Evolutionary conservation across 768 basidiomycete species (phyloP).

Genomic region (Amanita thiersii): DNA sequence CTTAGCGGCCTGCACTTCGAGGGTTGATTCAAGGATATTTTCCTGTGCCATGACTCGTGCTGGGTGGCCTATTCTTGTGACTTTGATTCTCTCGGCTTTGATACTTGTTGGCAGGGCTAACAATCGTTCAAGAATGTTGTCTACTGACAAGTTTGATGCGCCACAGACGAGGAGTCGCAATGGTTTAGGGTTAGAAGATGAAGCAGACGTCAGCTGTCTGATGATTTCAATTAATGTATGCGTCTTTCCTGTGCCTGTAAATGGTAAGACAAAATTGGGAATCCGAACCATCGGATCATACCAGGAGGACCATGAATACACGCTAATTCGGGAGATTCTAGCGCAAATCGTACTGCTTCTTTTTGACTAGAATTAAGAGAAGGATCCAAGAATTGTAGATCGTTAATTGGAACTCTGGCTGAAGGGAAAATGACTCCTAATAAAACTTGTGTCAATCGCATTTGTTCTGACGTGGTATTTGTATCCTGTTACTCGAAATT

Average conservation of each 20-base stretch:
- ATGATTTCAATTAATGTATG: conserved; percentile 93
- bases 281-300: conserved; percentile 12
- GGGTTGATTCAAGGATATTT: conserved; percentile 56
- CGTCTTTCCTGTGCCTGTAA: conserved; percentile 84
- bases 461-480: conserved; percentile 33
- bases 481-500: conserved; percentile 23
- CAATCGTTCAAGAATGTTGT: conserved; percentile 89
- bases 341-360: conserved; percentile 74
- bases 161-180: conserved; percentile 80
- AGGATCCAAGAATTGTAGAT: conserved; percentile 64
- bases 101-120: conserved; percentile 47
- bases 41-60: conserved; percentile 80
- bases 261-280: not conserved
- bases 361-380: conserved; percentile 80
- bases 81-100: conserved; percentile 45
- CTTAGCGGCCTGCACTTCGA: conserved; percentile 64
- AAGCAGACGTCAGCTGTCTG: conserved; percentile 59
- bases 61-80: conserved; percentile 92
- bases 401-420: conserved; percentile 22
- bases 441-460: conserved; percentile 57
- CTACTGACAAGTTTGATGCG: conserved; percentile 90
- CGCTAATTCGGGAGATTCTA: conserved; percentile 74
- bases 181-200: conserved; percentile 39
- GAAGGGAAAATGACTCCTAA: conserved; percentile 55
- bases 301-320: conserved; percentile 99